These are phyloP conservation scores for Zasmidium cellare DNA, from an alignment of 2,329 filamentous ascomycete genomes.

Conservation along the genomic window DNA sequence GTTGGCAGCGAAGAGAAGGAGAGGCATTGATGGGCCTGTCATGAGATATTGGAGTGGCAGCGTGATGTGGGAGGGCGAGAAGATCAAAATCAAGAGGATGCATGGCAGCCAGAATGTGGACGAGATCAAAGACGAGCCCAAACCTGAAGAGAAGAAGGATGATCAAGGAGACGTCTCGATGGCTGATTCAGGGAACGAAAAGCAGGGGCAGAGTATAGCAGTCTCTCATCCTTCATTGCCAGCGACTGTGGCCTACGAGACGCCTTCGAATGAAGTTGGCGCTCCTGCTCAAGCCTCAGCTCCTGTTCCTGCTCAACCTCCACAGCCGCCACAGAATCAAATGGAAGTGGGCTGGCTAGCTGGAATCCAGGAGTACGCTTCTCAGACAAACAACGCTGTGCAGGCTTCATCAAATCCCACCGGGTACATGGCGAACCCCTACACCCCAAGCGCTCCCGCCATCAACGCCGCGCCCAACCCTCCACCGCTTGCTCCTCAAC, in stretches of 20 bases:
- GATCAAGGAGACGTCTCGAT: conserved; percentile 42
- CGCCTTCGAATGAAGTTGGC: not conserved
- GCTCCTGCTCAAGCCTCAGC: conserved; percentile 13
- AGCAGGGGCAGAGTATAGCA: conserved; percentile 4
- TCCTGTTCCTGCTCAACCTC: not conserved
- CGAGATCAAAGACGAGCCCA: conserved; percentile 26
- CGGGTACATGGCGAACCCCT: conserved; percentile 6
- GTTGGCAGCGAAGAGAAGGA: conserved; percentile 82
- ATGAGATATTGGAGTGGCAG: conserved; percentile 94
- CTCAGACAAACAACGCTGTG: conserved; percentile 25
- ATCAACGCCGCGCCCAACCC: conserved; percentile 12
- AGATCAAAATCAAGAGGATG: conserved; percentile 58
- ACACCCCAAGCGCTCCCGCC: conserved; percentile 20
- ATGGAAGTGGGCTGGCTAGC: conserved; percentile 39
- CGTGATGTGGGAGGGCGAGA: conserved; percentile 75
- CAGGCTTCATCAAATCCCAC: not conserved
- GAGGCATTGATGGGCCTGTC: conserved; percentile 83
- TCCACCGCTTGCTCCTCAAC: conserved; percentile 8
- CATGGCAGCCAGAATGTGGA: conserved; percentile 33
- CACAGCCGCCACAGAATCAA: conserved; percentile 17
- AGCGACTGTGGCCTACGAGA: conserved; percentile 4
- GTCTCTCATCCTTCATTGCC: conserved; percentile 5
- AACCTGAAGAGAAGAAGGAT: conserved; percentile 15
- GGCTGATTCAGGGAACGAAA: not conserved
- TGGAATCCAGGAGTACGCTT: conserved; percentile 47